Evolutionary conservation across 2,329 filamentous ascomycete genomes (phyloP).

Genomic region (Chaetomiaceae sp.): DNA sequence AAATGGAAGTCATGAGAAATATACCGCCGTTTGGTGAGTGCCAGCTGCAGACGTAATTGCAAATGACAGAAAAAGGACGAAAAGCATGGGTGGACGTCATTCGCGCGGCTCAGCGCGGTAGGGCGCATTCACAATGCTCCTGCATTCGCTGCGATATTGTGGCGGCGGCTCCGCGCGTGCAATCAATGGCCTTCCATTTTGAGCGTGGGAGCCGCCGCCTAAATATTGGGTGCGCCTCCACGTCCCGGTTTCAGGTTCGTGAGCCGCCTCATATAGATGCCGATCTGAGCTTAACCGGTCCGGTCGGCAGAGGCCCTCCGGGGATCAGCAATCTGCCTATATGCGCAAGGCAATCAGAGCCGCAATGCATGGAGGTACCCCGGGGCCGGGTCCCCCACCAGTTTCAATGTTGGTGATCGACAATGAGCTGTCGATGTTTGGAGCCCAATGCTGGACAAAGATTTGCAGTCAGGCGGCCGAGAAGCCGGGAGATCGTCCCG

Average conservation of each 20-base stretch:
- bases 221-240: neutral
- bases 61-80: too few relatives aligned
- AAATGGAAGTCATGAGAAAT: too few relatives aligned
- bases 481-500: constrained; percentile 18
- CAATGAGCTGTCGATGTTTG: neutral
- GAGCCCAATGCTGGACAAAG: neutral
- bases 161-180: constrained; percentile 3
- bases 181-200: constrained; percentile 7
- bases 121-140: constrained; percentile 2
- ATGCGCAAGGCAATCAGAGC: constrained; percentile 22
- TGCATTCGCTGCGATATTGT: neutral
- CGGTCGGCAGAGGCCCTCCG: constrained; percentile 13
- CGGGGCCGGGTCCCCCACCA: neutral
- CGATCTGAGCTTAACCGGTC: constrained; percentile 15
- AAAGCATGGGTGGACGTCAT: constrained; percentile 3
- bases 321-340: constrained; percentile 23
- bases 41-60: too few relatives aligned
- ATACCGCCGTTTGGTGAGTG: too few relatives aligned
- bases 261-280: constrained; percentile 8
- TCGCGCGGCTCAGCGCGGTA: neutral
- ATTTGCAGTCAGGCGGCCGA: neutral
- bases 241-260: constrained; percentile 17
- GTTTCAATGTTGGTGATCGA: neutral
- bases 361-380: constrained; percentile 21
- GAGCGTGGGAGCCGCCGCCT: constrained; percentile 2